Conservation (phyloP, 169 alveolate species). For the Plasmodium reichenowi region DNA sequence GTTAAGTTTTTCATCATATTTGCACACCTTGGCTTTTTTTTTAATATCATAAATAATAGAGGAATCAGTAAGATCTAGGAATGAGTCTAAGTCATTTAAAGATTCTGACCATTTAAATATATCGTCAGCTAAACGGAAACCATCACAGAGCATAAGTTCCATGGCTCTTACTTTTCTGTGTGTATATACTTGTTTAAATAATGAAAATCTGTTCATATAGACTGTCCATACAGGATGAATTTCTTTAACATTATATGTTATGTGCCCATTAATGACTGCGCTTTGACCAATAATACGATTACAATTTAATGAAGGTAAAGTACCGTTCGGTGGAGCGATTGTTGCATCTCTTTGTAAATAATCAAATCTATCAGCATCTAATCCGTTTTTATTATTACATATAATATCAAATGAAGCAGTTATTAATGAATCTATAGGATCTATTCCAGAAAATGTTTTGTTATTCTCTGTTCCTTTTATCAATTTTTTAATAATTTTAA, state of each 20-base stretch:
- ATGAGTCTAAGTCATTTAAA: constrained; percentile 49
- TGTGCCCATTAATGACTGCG: constrained; percentile 79
- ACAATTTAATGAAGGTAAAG: constrained; percentile 67
- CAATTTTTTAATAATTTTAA: constrained; percentile 48
- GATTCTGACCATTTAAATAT: constrained; percentile 72
- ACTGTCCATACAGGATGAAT: constrained; percentile 84
- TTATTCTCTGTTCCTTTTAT: constrained; percentile 47
- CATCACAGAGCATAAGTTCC: constrained; percentile 87
- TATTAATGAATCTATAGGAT: constrained; percentile 79
- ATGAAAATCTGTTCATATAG: constrained; percentile 84
- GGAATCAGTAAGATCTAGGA: constrained; percentile 58
- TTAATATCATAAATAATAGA: constrained; percentile 69
- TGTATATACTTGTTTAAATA: constrained; percentile 85
- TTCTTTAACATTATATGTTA: constrained; percentile 81
- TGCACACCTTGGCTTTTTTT: constrained; percentile 10
- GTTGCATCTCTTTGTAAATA: constrained; percentile 92
- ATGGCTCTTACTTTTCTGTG: constrained; percentile 85
- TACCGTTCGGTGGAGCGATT: constrained; percentile 81
- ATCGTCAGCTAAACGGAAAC: constrained; percentile 66
- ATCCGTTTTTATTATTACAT: constrained; percentile 90
- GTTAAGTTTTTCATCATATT: constrained; percentile 42
- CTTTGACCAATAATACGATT: constrained; percentile 77
- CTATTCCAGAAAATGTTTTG: constrained; percentile 39
- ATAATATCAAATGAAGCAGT: constrained; percentile 92
- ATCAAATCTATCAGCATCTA: constrained; percentile 94